These are phyloP conservation scores for Metarhizium album DNA, from an alignment of 2,329 filamentous ascomycete genomes.

Conservation along the genomic window DNA sequence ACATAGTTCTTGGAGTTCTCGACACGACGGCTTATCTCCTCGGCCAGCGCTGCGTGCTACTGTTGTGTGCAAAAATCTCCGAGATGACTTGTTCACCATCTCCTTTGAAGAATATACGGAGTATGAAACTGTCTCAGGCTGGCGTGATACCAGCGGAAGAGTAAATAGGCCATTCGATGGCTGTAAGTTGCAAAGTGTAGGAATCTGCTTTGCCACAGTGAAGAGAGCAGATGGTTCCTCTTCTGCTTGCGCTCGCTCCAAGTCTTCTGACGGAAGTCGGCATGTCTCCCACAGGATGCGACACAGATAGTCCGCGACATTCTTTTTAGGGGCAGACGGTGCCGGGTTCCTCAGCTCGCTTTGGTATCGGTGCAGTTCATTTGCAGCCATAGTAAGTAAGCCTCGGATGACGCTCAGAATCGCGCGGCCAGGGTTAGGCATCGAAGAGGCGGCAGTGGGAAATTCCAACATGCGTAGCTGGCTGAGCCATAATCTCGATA, in stretches of 20 bases:
- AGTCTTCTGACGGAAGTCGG: slow-evolving; percentile 5
- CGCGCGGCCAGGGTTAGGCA: slow-evolving; percentile 8
- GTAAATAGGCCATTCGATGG: slow-evolving; percentile 5
- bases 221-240: slow-evolving; percentile 9
- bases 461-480: slow-evolving; percentile 15
- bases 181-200: not conserved
- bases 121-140: not conserved
- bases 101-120: not conserved
- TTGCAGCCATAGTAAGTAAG: slow-evolving; percentile 8
- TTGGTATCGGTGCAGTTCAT: slow-evolving; percentile 5
- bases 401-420: slow-evolving; percentile 10
- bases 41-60: not conserved
- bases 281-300: slow-evolving; percentile 6
- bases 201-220: slow-evolving; percentile 2
- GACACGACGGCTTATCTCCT: slow-evolving; percentile 3
- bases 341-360: not conserved
- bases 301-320: slow-evolving; percentile 6
- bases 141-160: slow-evolving; percentile 5
- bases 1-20: slow-evolving; percentile 7
- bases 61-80: not conserved
- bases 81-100: not conserved
- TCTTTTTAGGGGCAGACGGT: not conserved
- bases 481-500: no score
- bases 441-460: slow-evolving; percentile 13
- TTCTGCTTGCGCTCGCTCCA: slow-evolving; percentile 5